A percentile compares a stretch with the other conserved stretches of the same genome.
phyloP scores from a whole-genome alignment of 2,329 filamentous ascomycete genomes.

The Claviceps sp. region DNA sequence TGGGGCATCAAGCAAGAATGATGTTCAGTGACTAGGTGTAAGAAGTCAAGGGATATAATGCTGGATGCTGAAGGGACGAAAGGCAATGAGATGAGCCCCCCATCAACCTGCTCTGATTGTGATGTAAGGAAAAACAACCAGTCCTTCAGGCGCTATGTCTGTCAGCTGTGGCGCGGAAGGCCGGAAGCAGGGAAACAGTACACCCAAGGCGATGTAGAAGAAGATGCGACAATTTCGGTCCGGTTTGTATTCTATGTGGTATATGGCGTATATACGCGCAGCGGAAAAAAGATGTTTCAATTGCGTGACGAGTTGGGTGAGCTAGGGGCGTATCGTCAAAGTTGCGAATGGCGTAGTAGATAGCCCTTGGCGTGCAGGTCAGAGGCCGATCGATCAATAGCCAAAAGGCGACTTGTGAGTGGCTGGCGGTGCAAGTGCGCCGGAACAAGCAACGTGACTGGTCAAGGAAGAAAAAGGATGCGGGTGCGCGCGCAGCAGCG shows the following conservation, averaged over 20 bases:
- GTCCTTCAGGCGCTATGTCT: background rate
- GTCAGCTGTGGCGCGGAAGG: background rate
- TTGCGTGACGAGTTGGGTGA: background rate
- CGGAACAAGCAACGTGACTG: constrained; percentile 12
- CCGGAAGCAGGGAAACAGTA: no score
- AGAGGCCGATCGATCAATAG: background rate
- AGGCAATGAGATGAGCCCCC: background rate
- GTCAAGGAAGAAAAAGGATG: constrained; percentile 7
- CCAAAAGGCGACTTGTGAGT: background rate
- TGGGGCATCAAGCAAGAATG: background rate
- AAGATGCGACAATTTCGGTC: background rate
- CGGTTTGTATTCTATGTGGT: background rate
- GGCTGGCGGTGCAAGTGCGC: constrained; percentile 4
- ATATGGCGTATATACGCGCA: background rate
- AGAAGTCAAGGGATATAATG: background rate
- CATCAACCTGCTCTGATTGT: background rate
- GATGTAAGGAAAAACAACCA: no score
- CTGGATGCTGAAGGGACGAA: background rate
- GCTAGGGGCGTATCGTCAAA: constrained; percentile 3
- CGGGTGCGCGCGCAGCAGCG: constrained; percentile 7
- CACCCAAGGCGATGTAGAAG: background rate
- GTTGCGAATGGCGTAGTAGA: constrained; percentile 2
- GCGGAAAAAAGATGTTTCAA: background rate
- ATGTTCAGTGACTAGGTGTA: background rate
- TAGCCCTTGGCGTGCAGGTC: background rate